Base-by-base conservation (phyloP, 2,329 filamentous ascomycete species). In the Aureobasidium melanogenum region DNA sequence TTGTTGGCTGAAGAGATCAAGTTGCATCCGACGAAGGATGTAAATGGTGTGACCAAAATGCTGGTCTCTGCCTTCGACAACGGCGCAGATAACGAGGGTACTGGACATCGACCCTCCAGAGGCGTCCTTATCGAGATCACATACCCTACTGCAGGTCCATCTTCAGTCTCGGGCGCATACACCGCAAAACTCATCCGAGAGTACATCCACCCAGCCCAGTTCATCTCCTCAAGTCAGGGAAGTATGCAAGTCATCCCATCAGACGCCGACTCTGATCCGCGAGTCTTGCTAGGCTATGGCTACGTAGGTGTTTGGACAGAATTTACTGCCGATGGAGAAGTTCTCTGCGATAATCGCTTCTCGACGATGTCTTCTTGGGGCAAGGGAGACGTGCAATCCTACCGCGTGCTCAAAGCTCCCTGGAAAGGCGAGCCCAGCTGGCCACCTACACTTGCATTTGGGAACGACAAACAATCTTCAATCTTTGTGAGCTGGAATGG, bases 401-500 rank as follows among this genome's bases (percentile, higher is more conserved):
- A 77, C 61, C 74, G 74, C 24, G 69, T 67, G 14, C 72, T 67
- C 60, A 73, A 73, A 59, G 67, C 69, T 14, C 64, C 69, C 9
- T 71, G 70, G 70, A 62, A 63, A 34, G 69, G 63, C 0, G 61
- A 52, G 10, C 71, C 70, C 5, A 63, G 55, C 30, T 60, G 64
- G 54, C 67, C 68, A 6, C 67, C 68, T 19, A 60, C 43, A 17
- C 15, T 41, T 1, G 65, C 64, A 1, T 56, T 62, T 7, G 63
- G 70, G 12, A 47, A 67, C 7, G 63, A 58, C 17, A 63, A 26
- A 17, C 28, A 50, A 6, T 36, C 52, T 8, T 51, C 46, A 12
- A 62, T 78, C 2, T 84, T 80, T 67, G 80, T 83, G 1, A 82
- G 77, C 30, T 80, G 78, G 78, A 80, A 80, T 63, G 78, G 78